These are phyloP conservation scores for Scutellaria galericulata DNA, from an alignment of 257 asterid species.

Conservation along the genomic window DNA sequence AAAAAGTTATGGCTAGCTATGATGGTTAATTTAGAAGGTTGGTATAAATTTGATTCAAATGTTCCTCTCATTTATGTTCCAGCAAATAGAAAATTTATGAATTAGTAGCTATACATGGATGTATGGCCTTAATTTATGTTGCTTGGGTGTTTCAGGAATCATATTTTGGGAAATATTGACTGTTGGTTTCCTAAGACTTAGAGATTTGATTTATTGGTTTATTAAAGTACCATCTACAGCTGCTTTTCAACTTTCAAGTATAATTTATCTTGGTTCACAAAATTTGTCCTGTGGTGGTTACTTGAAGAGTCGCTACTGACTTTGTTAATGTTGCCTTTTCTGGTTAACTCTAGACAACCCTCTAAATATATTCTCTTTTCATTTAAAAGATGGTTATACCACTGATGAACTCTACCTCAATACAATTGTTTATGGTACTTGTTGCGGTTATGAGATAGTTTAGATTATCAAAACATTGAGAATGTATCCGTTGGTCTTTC, in stretches of 20 bases:
- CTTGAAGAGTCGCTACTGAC: too few species aligned
- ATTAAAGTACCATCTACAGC: not conserved
- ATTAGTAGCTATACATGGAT: not conserved
- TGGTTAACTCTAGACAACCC: too few species aligned
- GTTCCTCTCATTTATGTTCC: constrained; percentile 11
- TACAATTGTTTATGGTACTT: not conserved
- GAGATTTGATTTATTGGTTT: constrained; percentile 4
- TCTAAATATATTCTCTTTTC: not conserved
- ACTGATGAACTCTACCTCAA: not conserved
- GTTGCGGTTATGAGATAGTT: not conserved
- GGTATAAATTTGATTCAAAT: not conserved
- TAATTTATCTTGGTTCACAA: not conserved
- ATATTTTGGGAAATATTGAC: not conserved
- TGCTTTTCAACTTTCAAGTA: not conserved
- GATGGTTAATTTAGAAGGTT: constrained; percentile 18
- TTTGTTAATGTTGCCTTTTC: too few species aligned
- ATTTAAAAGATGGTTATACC: not conserved
- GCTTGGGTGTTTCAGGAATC: not conserved
- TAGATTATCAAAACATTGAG: not conserved
- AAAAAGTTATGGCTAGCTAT: not conserved
- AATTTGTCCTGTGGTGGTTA: not conserved
- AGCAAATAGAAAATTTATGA: not conserved
- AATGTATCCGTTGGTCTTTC: not conserved
- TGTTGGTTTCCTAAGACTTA: not conserved
- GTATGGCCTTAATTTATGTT: not conserved